Evolutionary conservation across 306 rosid species (phyloP).

Genomic region (Herpetospermum pedunculosum): DNA sequence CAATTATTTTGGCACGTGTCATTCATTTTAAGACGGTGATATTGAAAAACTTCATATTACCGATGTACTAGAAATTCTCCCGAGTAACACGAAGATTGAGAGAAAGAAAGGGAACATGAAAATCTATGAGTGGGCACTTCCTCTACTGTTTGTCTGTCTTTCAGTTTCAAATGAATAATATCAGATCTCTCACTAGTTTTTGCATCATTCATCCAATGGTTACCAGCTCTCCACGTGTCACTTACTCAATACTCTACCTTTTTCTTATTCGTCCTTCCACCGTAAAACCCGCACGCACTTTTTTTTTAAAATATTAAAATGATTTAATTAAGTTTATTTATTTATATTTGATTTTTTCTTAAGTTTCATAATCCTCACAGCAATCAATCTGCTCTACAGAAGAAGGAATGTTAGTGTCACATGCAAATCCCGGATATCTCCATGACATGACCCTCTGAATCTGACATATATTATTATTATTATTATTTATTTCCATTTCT

Average conservation of each 20-base stretch:
- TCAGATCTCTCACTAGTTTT: conserved; percentile 3
- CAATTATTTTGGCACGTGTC: too few species aligned
- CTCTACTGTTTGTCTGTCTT: conserved; percentile 12
- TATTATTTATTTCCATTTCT: not conserved
- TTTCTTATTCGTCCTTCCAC: conserved; percentile 66
- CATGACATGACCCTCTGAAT: conserved; percentile 12
- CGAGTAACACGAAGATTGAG: not conserved
- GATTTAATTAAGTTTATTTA: too few species aligned
- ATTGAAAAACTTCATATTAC: too few species aligned
- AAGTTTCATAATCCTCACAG: conserved; percentile 1
- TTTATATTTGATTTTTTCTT: not conserved
- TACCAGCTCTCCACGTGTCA: conserved; percentile 6
- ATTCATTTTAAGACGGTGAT: too few species aligned
- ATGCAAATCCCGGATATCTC: conserved; percentile 15
- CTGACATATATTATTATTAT: conserved; percentile 1
- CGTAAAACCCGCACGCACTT: conserved; percentile 79
- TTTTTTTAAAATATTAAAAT: too few species aligned
- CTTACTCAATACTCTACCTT: conserved; percentile 37
- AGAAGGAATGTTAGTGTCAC: conserved; percentile 14
- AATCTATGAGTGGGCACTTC: conserved; percentile 15
- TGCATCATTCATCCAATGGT: conserved; percentile 1
- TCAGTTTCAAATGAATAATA: conserved; percentile 13
- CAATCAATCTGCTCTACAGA: conserved; percentile 10
- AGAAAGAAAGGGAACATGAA: not conserved
- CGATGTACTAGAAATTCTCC: too few species aligned